Base-by-base conservation (phyloP, 208 protist genomes). In the Leishmania lainsoni region DNA sequence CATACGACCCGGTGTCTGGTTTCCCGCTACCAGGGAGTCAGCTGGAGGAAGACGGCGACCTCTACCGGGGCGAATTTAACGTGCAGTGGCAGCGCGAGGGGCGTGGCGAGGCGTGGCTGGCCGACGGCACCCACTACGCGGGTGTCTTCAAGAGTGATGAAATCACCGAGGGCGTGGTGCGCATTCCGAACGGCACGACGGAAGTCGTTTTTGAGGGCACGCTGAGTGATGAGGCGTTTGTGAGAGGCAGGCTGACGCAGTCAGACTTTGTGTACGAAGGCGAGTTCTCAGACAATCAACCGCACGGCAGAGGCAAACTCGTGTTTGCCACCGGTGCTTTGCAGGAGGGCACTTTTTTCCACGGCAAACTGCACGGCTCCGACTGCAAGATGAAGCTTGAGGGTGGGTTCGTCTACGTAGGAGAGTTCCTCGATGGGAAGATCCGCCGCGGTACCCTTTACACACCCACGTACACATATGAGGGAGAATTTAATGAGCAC, bases 381-480 rank as follows among this genome's bases (percentile, higher is more conserved):
- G 80, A 82, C 29, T 96, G 93, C 78, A 96, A 96, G 81, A 98
- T 98, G 94, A 93, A 93, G 80, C 91, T 98, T 0, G 94, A 96
- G 45, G 91, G 94, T 58, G 96, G 96, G 4, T 97, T 96, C 78
- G 92, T 98, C 61, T 97, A 98, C 75, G 86, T 94, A 16, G 96
- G 96, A 4, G 91, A 96, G 51, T 98, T 98, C 87, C 20, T 97
- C 16, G 90, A 98, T 65, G 96, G 96, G 8, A 76, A 86, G 52
- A 91, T 98, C 39, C 85, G 83, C n/a, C 80, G 83, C 76, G 96
- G 96, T 49, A 94, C 91, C 39, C 88, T 98, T 52, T 97, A 93
- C 86, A 97, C 95, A 5, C 92, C 92, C 8, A 97, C 93, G 20
- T 98, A 97, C 90, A 96, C 91, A 49, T 98, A 98, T 74, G 95